Percentiles rank a stretch among this genome's conserved stretches.
Conservation (phyloP, 2,329 filamentous ascomycete species). For the Annulohypoxylon truncatum region DNA sequence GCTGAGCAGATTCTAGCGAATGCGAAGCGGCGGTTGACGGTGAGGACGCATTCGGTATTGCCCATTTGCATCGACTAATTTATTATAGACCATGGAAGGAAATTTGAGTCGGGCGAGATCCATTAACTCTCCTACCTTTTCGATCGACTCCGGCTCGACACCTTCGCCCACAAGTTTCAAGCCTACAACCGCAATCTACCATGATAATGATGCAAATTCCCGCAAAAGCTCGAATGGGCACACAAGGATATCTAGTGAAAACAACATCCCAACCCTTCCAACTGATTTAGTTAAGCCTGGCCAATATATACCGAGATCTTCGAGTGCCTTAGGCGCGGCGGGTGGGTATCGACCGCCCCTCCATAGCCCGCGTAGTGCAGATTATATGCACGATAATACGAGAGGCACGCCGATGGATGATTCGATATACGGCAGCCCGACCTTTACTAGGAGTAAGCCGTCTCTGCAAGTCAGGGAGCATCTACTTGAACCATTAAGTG, state of each 20-base stretch:
- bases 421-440: constrained; percentile 39
- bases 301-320: constrained; percentile 66
- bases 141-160: constrained; percentile 60
- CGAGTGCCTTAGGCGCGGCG: constrained; percentile 71
- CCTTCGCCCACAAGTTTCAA: constrained; percentile 63
- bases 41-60: constrained; percentile 58
- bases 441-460: constrained; percentile 50
- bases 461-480: constrained; percentile 57
- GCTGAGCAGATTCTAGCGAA: constrained; percentile 93
- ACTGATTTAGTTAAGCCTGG: constrained; percentile 55
- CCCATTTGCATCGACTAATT: constrained; percentile 42
- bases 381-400: constrained; percentile 53
- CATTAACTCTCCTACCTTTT: constrained; percentile 61
- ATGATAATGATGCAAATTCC: constrained; percentile 46
- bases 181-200: constrained; percentile 53
- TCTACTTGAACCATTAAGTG: constrained; percentile 64
- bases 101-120: constrained; percentile 85
- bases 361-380: constrained; percentile 57
- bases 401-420: constrained; percentile 43
- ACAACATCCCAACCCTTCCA: constrained; percentile 57
- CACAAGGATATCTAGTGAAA: constrained; percentile 71
- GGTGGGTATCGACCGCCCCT: constrained; percentile 67
- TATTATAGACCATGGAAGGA: constrained; percentile 85
- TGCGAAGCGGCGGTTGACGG: constrained; percentile 88
- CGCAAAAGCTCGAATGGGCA: constrained; percentile 58